Percentiles rank a stretch among this genome's conserved stretches.
Evolutionary conservation across 345 rosid species (phyloP).

Genomic region (Eucalyptus dawsonii): DNA sequence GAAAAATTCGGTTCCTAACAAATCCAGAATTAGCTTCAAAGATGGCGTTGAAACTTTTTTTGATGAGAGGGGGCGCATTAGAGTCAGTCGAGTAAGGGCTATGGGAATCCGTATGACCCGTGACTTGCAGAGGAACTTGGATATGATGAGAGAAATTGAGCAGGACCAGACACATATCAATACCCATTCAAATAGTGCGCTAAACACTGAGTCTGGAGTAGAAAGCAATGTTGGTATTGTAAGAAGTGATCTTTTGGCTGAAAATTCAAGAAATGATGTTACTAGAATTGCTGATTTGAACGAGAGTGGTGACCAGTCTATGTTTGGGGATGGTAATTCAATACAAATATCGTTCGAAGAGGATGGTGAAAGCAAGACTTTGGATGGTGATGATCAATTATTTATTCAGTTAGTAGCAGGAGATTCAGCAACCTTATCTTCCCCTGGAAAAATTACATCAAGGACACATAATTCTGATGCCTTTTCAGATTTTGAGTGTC

Average conservation of each 20-base stretch:
- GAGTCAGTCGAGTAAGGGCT: constrained; percentile 69
- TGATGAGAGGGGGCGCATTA: constrained; percentile 70
- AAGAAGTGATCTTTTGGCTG: constrained; percentile 5
- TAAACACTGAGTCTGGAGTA: constrained; percentile 3
- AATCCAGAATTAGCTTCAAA: constrained; percentile 22
- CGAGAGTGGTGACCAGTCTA: constrained; percentile 8
- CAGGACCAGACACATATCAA: constrained; percentile 4
- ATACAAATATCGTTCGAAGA: constrained; percentile 74
- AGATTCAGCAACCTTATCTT: constrained; percentile 20
- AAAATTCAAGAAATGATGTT: constrained; percentile 9
- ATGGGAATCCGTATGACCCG: constrained; percentile 96
- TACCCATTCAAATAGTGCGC: not conserved
- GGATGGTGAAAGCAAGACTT: constrained; percentile 24
- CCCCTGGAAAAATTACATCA: constrained; percentile 20
- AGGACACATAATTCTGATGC: constrained; percentile 18
- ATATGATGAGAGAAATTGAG: constrained; percentile 80
- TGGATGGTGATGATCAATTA: constrained; percentile 54
- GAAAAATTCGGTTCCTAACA: constrained; percentile 17
- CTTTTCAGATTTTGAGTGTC: constrained; percentile 68
- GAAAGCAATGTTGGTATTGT: constrained; percentile 6
- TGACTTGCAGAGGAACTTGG: constrained; percentile 92
- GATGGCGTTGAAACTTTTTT: constrained; percentile 66
- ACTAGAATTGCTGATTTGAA: constrained; percentile 16
- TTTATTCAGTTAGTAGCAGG: constrained; percentile 69
- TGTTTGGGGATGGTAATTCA: constrained; percentile 12